Percentiles rank a stretch among this genome's conserved stretches.
Evolutionary conservation across 306 rosid genomes (phyloP).

Genomic region (Pterocarpus macrocarpus): DNA sequence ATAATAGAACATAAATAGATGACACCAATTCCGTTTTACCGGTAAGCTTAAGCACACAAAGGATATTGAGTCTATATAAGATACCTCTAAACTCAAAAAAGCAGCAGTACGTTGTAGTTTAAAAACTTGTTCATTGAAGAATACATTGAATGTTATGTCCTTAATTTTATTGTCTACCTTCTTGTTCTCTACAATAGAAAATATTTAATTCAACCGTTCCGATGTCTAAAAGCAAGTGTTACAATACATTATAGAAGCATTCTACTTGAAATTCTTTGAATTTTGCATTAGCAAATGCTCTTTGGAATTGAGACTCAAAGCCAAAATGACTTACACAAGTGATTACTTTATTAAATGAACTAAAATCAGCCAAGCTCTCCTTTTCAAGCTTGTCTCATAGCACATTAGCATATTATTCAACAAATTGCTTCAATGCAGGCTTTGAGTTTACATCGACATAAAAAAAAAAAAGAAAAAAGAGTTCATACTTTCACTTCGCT

Average conservation of each 20-base stretch:
- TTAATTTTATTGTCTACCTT: background rate
- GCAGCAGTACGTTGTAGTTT: background rate
- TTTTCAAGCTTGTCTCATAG: background rate
- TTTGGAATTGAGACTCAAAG: slow-evolving; percentile 17
- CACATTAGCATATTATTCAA: background rate
- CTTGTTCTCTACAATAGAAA: slow-evolving; percentile 5
- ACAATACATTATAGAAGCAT: slow-evolving; percentile 7
- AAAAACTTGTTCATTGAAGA: background rate
- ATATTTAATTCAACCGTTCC: background rate
- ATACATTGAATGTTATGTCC: background rate
- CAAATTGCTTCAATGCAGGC: too few species aligned
- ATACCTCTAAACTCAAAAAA: slow-evolving; percentile 17
- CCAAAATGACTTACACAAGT: slow-evolving; percentile 22
- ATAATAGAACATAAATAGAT: too few species aligned
- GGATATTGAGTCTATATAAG: too few species aligned
- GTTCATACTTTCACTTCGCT: slow-evolving; percentile 8
- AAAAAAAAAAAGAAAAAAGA: too few species aligned
- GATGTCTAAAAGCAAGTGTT: background rate
- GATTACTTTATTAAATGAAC: background rate
- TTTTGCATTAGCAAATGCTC: background rate
- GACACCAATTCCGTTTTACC: too few species aligned
- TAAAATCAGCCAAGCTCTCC: slow-evolving; percentile 5
- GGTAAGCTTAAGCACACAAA: too few species aligned
- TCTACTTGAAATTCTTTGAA: too few species aligned
- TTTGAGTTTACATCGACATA: too few species aligned